Evolutionary conservation across 495 filamentous ascomycete genomes (phyloP), one percentile per base, ranked within the genome.

Genomic region (Elaphomyces granulatus): DNA sequence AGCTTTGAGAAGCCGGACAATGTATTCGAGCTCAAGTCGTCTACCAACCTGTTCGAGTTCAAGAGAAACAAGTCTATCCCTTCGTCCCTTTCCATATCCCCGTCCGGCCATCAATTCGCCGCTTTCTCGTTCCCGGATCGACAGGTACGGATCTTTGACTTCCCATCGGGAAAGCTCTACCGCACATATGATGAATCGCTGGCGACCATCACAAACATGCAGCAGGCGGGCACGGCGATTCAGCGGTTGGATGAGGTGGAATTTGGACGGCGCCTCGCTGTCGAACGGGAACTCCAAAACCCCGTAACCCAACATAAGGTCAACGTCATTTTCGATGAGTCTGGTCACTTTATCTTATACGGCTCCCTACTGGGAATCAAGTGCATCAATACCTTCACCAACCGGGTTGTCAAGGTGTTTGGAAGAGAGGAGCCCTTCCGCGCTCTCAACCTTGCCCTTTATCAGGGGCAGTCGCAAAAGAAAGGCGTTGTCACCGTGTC

Each of bases 121-220:
- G 86, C 87, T 0, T 78, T 92, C 47, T 99, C 90, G 1, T 79
- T 94, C 52, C 90, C 90, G 0, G 90, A 99, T 57, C 79, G 90
- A 15, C 84, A 87, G 53, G 71, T 96, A 15, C 80, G 90, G 4
- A 58, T 99, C 31, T 99, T 96, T 47, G 87, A 96, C 47, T 96
- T 96, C 50, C 70, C 78, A 4, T 74, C 84, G 0, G 90, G 76
- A 6, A 94, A 92, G 53, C 70, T 96, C 0, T 77, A 86, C 47
- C 79, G 88, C 20, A 86, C 84, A 7, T 99, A 96, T 50, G 92
- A 96, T 49, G 90, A 99, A 51, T 94, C 87, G 15, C 66, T 96
- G 3, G 55, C 72, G 15, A 88, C 80, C 2, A 77, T 94, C 20
- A 81, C 79, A 23, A 83, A 90, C 26, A 93, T 94, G 83, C 90